phyloP scores from a whole-genome alignment of 352 stramenopile species.

The Elongisporangium senticosum region DNA sequence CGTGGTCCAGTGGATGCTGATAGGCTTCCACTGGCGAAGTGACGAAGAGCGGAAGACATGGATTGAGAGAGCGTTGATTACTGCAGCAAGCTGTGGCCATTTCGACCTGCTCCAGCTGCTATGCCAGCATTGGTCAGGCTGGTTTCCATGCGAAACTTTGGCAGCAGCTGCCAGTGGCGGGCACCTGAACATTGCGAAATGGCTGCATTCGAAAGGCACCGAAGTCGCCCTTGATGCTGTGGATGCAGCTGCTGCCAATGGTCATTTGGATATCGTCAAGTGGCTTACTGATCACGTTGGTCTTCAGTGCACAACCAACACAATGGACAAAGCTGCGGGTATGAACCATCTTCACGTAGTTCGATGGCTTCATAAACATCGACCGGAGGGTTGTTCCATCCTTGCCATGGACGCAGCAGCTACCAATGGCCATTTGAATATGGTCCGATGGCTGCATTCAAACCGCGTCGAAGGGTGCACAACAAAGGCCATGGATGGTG shows the following conservation, averaged over 20 bases:
- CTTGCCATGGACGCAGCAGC: conserved; percentile 9
- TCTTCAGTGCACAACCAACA: conserved; percentile 6
- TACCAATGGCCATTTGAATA: conserved; percentile 3
- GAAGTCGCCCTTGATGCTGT: neutral
- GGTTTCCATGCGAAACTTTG: neutral
- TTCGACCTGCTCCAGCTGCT: conserved; percentile 6
- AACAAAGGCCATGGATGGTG: conserved; percentile 13
- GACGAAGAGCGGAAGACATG: neutral
- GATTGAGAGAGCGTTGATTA: neutral
- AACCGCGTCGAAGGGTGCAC: conserved; percentile 11
- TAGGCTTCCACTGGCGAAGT: neutral
- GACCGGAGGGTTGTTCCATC: conserved; percentile 4
- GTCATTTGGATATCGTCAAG: conserved; percentile 8
- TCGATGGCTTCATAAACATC: conserved; percentile 8
- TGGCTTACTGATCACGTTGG: conserved; percentile 9
- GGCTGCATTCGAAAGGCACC: neutral
- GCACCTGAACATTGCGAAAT: conserved; percentile 1
- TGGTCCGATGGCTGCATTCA: conserved; percentile 7
- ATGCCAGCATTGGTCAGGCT: neutral
- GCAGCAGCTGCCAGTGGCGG: conserved; percentile 17
- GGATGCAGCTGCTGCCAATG: conserved; percentile 3
- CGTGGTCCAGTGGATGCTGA: conserved; percentile 9
- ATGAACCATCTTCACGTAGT: conserved; percentile 13
- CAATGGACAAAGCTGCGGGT: conserved; percentile 13
- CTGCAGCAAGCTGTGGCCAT: conserved; percentile 1